Base-by-base conservation (phyloP, 2,329 filamentous ascomycete species). In the Fusarium pseudocircinatum region DNA sequence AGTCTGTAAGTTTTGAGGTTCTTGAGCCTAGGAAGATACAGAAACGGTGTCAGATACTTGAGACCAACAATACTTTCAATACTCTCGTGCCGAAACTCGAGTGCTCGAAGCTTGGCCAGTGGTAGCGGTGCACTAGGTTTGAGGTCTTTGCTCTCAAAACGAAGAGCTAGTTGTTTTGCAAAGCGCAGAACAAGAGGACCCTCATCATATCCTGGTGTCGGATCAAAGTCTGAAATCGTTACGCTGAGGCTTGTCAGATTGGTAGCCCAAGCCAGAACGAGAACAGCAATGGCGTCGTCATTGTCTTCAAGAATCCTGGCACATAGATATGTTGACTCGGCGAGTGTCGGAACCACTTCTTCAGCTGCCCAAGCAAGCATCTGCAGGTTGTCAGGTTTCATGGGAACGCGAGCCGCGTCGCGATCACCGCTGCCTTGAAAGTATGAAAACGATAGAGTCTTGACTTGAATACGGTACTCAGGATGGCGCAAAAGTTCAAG, bases 1-100 rank as follows among this genome's bases (percentile, higher is more conserved):
- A 64, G 10, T 6, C 30, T 34, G 5, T 36, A 64, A 0, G 63
- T n/a, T 1, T 30, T 22, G 12, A 67, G 34, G 8, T 3, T 22
- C 8, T 67, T 67, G 1, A 67, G 34, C 6, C 13, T 61, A 2
- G 64, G 64, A 0, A 67, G 13, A 26, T 67, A 8, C 6, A 67
- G 24, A 14, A 67, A 67, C 0, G 63, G 44, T 0, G 62, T 36
- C 7, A 67, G 14, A 3, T 39, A 44, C 18, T 22, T 30, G 18
- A 47, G 36, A 1, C n/a, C 24, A 20, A 66, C 4, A 12, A 43
- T 24, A 6, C 12, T 30, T 2, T 37, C 40, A 0, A n/a, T 7
- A 15, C 28, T 10, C 10, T 20, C 16, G 14, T 67, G 11, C 7
- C 53, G 53, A 30, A 60, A 60, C 4, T 46, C 39, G 8, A 67